Base-by-base conservation (phyloP, 768 basidiomycete genomes). In the Phallus indusiatus region DNA sequence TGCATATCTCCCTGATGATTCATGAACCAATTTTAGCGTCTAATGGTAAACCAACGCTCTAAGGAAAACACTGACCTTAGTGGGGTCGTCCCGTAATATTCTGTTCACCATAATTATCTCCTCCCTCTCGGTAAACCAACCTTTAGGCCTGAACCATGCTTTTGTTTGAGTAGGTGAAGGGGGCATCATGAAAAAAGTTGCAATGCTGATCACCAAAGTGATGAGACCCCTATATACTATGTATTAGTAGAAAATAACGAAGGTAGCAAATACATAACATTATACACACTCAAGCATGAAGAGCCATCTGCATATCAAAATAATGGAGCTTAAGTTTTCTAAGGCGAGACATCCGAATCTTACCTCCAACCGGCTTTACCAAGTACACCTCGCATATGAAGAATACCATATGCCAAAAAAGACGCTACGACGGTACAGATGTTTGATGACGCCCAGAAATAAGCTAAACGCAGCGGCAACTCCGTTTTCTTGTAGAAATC, bases 51-150 rank as follows among this genome's bases (percentile, higher is more conserved):
- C 46, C 22, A 9, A 35, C 1, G n/a, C n/a, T n/a, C n/a, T n/a
- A 16, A 35, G 9, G 16, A 22, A 14, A 1, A 62, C 63, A 1
- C 18, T n/a, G n/a, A 75, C 79, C 71, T 83, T 84, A 8, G 77
- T 75, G 3, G 83, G 83, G 65, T 85, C 83, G 66, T 85, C 84
- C 7, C 84, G 74, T 20, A 85, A 70, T n/a, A 86, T 73, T 12
- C 81, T 75, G 28, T 78, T 76, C 1, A 84, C 81, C 0, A 82
- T 75, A 53, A 86, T 86, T 1, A 73, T 69, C 63, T 85, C 84
- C 61, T 85, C 81, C 18, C 79, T 71, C 52, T 82, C 81, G 0
- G 77, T 81, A 66, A 84, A 84, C 83, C 83, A 85, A 0, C 83
- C 81, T 42, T 80, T 78, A 0, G 79, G 79, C 50, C 82, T 67